These are phyloP conservation scores for Periconia sp. DNA, from an alignment of 2,329 filamentous ascomycete species.

Conservation along the genomic window DNA sequence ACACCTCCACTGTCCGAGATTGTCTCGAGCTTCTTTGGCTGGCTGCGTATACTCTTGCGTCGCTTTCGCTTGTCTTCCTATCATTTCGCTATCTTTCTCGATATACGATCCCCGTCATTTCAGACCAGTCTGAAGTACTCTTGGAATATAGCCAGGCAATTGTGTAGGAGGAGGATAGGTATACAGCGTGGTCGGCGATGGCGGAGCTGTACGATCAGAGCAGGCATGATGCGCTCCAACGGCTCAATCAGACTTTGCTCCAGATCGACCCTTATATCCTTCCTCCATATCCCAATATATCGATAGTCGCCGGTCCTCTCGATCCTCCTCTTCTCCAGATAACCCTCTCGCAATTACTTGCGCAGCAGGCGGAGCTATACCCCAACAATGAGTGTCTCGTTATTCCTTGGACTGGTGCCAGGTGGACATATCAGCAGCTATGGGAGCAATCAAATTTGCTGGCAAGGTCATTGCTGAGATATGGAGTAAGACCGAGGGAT, in stretches of 20 bases:
- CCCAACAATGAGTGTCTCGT: constrained; percentile 71
- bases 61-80: constrained; percentile 17
- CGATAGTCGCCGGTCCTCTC: constrained; percentile 71
- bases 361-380: constrained; percentile 71
- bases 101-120: constrained; percentile 17
- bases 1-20: constrained; percentile 5
- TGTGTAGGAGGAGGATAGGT: not conserved
- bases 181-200: constrained; percentile 18
- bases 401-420: constrained; percentile 75
- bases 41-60: constrained; percentile 25
- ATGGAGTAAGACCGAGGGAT: constrained; percentile 72
- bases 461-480: constrained; percentile 61
- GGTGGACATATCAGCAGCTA: constrained; percentile 67
- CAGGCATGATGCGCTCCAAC: constrained; percentile 36
- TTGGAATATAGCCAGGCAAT: not conserved
- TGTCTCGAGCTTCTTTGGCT: constrained; percentile 24
- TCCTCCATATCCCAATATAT: constrained; percentile 50
- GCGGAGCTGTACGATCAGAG: constrained; percentile 34
- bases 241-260: constrained; percentile 45
- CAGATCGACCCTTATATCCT: constrained; percentile 46
- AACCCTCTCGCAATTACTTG: constrained; percentile 74
- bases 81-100: constrained; percentile 18
- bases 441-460: constrained; percentile 47
- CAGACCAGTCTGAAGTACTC: constrained; percentile 1
- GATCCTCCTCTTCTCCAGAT: constrained; percentile 73